Evolutionary conservation across 1,139 yeast species (phyloP), one percentile per base, ranked within the genome.

Genomic region (Yamadazyma taylorii): DNA sequence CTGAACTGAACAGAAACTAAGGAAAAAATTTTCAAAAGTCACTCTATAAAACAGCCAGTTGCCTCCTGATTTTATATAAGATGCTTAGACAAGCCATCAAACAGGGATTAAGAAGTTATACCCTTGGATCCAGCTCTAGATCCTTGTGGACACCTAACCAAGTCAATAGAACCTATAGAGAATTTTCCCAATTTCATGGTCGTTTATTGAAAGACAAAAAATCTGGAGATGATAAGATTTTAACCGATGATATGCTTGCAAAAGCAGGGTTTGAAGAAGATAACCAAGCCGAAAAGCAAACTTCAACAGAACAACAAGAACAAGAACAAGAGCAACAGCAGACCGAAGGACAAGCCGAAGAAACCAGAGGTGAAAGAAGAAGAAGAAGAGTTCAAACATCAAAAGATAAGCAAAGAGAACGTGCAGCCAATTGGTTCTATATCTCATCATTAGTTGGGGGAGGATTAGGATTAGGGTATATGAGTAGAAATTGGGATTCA

Each of bases 401-500:
- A 8, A 88, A 62, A 55, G 77, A 66, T 55, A 58, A 61, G 46
- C 72, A 70, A 48, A 62, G 76, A 53, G 85, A 85, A 60, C 74
- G 69, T 51, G 75, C 77, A 48, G 89, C 92, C 39, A 82, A 80
- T 56, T 65, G 80, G 64, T 81, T 83, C 53, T 84, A 85, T 61
- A 57, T 81, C 38, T 74, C 78, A 16, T 56, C 85, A 31, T 65
- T 86, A n/a, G 78, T 80, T 17, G 74, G 74, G 14, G 75, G 78
- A 3, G 47, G 80, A 28, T 84, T 81, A 15, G 90, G 88, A 23
- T 71, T 77, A 33, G 87, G 79, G 8, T 92, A 86, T 61, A 62
- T 88, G 68, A 76, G 85, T 38, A 81, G 98, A 61, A 82, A 89
- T 53, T 90, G 96, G 90, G 96, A 87, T 46, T 80, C 76, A 12